Percentiles rank a stretch among this genome's conserved stretches.
phyloP scores from a whole-genome alignment of 176 grass and related monocot species.

The Pontederia paniculata region DNA sequence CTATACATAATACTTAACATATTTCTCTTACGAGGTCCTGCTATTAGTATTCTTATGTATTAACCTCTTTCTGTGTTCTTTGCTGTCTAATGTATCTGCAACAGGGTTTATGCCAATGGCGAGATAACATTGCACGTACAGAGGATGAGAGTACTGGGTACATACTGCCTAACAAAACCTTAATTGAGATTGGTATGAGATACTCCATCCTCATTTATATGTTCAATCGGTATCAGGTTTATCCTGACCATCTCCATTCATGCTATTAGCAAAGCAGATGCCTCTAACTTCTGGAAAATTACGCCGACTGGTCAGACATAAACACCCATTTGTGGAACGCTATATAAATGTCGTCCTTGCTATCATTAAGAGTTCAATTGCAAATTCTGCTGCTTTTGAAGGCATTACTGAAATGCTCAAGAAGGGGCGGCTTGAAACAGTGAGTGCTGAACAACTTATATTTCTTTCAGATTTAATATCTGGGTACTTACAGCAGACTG shows the following conservation, averaged over 20 bases:
- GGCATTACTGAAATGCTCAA: conserved; percentile 56
- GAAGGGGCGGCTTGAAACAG: conserved; percentile 32
- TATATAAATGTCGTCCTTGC: conserved; percentile 33
- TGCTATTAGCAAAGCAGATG: conserved; percentile 47
- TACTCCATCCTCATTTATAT: conserved; percentile 4
- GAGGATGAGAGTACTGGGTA: conserved; percentile 98
- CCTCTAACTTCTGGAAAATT: conserved; percentile 53
- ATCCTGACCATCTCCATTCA: not conserved
- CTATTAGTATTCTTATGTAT: no score
- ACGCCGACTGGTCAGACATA: conserved; percentile 53
- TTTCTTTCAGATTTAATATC: not conserved
- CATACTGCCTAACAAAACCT: conserved; percentile 75
- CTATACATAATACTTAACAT: no score
- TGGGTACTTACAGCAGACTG: not conserved
- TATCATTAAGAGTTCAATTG: conserved; percentile 44
- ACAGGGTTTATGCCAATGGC: conserved; percentile 75
- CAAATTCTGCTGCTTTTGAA: conserved; percentile 44
- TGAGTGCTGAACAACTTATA: not conserved
- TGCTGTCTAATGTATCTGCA: not conserved
- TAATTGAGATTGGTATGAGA: conserved; percentile 81
- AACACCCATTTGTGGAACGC: conserved; percentile 64
- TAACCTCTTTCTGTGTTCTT: not conserved
- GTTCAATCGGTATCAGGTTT: conserved; percentile 18
- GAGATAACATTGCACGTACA: conserved; percentile 58
- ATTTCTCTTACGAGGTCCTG: no score